Evolutionary conservation across 208 protist species (phyloP).

Genomic region (Trypanosoma congolense): DNA sequence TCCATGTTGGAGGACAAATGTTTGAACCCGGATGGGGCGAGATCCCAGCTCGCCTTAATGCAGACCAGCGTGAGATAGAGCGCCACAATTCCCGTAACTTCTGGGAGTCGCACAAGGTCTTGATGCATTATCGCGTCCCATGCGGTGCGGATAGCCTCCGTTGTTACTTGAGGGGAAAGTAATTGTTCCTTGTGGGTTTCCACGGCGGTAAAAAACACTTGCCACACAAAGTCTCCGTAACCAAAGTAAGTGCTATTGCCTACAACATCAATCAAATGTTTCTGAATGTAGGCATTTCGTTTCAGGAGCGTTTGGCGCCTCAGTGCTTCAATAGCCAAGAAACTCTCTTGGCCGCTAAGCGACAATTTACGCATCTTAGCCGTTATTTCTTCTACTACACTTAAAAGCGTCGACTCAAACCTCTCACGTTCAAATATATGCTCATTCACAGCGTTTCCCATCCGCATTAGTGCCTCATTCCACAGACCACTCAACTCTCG

Average conservation of each 20-base stretch:
- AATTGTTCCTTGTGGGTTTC: slow-evolving; percentile 27
- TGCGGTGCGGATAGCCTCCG: slow-evolving; percentile 36
- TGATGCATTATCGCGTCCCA: slow-evolving; percentile 71
- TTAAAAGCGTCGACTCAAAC: slow-evolving; percentile 41
- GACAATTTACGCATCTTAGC: slow-evolving; percentile 10
- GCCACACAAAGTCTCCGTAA: slow-evolving; percentile 66
- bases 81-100: slow-evolving; percentile 63
- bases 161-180: slow-evolving; percentile 26
- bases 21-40: slow-evolving; percentile 19
- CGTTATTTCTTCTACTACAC: slow-evolving; percentile 9
- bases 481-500: slow-evolving; percentile 33
- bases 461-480: slow-evolving; percentile 30
- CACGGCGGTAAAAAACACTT: slow-evolving; percentile 56
- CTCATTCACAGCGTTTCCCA: slow-evolving; percentile 21
- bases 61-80: slow-evolving; percentile 61
- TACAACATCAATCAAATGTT: slow-evolving; percentile 42
- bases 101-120: slow-evolving; percentile 49
- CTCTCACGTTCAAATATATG: slow-evolving; percentile 46
- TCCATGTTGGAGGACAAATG: slow-evolving; percentile 29
- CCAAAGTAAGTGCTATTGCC: slow-evolving; percentile 45
- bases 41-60: slow-evolving; percentile 26
- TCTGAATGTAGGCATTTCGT: slow-evolving; percentile 57
- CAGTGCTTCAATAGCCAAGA: slow-evolving; percentile 72
- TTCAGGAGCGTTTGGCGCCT: slow-evolving; percentile 49
- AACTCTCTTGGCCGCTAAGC: slow-evolving; percentile 37